These are phyloP conservation scores for Arabidopsis thaliana DNA, from an alignment of 345 rosid species.

Conservation along the genomic window DNA sequence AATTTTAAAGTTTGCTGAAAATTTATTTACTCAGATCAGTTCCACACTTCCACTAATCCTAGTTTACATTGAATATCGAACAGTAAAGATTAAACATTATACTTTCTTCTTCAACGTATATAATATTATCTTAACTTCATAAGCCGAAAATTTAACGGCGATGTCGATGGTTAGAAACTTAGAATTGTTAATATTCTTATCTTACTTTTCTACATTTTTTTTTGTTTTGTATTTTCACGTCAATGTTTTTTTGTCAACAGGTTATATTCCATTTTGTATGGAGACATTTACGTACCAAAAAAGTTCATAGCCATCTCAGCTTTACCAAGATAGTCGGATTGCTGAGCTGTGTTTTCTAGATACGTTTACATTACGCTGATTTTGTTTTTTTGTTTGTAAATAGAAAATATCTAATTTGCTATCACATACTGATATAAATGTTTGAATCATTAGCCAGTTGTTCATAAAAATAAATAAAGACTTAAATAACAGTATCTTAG, in stretches of 20 bases:
- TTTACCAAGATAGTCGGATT: not conserved
- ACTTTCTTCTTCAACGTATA: not conserved
- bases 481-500: no score
- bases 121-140: not conserved
- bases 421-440: not conserved
- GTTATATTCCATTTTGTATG: constrained; percentile 1
- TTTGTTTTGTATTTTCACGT: not conserved
- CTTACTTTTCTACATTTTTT: not conserved
- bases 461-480: not conserved
- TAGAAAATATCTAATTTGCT: not conserved
- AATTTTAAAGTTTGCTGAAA: not conserved
- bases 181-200: not conserved
- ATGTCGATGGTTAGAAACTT: not conserved
- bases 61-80: not conserved
- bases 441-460: not conserved
- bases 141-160: not conserved
- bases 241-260: not conserved
- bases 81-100: not conserved
- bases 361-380: not conserved
- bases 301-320: constrained; percentile 8
- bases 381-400: not conserved
- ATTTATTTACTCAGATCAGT: not conserved
- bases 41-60: not conserved
- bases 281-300: not conserved
- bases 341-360: constrained; percentile 8